Evolutionary conservation across 345 rosid genomes (phyloP), one percentile per base, ranked within the genome.

Genomic region (Isatis tinctoria): DNA sequence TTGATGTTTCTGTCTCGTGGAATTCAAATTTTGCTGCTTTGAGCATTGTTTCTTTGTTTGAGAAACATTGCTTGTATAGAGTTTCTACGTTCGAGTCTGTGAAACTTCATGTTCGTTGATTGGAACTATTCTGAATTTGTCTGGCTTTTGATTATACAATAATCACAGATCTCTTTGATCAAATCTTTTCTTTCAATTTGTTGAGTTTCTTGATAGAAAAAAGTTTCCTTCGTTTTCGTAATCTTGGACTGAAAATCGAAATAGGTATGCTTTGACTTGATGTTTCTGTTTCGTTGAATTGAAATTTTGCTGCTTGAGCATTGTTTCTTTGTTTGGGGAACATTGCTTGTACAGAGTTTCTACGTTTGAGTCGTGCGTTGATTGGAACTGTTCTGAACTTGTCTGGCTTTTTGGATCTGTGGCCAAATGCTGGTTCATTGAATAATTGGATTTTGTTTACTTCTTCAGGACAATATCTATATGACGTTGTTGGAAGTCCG

Each of bases 401-500:
- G 20, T 53, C 7, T 53, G 8, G 44, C 41, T 22, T 48, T 48
- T 72, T 64, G 45, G 45, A 73, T 20, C 39, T 58, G 26, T 70
- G 10, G 51, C 11, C 16, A 59, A 59, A 70, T n/a, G 13, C 11
- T 0, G 1, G 30, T 49, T 27, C 10, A 49, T 27, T 0, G 7
- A 2, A 7, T 68, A 22, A 60, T 14, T 39, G 18, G 18, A 17
- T 13, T 48, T 49, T 14, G 18, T 52, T 69, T 76, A 26, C 12
- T 53, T 51, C 59, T 81, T 45, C 84, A 92, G 99, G 96, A 61
- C 96, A 95, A 75, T 79, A 78, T 64, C 84, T 92, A 72, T 74
- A 75, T 2, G 99, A 95, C 74, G 97, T 94, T 39, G 98, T 95
- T 62, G 99, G 99, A 63, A 95, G 99, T 68, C 97, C 97, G 4